Evolutionary conservation across 2,329 filamentous ascomycete species (phyloP).

Genomic region (Colletotrichum coccodes): DNA sequence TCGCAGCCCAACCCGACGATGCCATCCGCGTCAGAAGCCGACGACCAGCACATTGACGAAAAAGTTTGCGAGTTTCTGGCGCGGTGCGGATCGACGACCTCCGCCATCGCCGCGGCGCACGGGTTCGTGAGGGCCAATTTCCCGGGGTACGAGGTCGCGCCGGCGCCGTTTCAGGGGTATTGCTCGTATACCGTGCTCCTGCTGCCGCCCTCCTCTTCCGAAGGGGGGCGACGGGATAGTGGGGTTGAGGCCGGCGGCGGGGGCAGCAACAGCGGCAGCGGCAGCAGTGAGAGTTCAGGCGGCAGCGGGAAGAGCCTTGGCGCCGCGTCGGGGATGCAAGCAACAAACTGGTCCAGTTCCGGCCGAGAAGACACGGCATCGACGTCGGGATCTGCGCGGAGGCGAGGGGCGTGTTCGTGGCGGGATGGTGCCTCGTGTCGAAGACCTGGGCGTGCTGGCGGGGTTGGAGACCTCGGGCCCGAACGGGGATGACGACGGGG

Average conservation of each 20-base stretch:
- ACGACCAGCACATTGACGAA: background rate
- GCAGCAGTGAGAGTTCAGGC: background rate
- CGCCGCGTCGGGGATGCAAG: background rate
- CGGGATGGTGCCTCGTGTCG: slow-evolving; percentile 52
- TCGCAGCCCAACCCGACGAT: background rate
- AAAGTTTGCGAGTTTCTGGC: slow-evolving; percentile 18
- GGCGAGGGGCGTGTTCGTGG: slow-evolving; percentile 50
- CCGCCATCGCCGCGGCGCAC: slow-evolving; percentile 30
- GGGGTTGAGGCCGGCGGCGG: background rate
- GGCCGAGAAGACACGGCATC: slow-evolving; percentile 53
- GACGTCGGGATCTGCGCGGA: slow-evolving; percentile 48
- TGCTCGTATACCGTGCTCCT: slow-evolving; percentile 62
- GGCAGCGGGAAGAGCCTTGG: background rate
- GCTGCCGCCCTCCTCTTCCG: slow-evolving; percentile 38
- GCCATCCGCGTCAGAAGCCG: background rate
- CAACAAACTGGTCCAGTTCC: slow-evolving; percentile 57
- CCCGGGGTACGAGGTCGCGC: slow-evolving; percentile 40
- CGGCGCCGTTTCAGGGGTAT: slow-evolving; percentile 56
- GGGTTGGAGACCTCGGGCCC: slow-evolving; percentile 11
- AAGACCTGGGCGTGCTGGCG: slow-evolving; percentile 47
- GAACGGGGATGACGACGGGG: background rate
- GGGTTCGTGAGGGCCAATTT: slow-evolving; percentile 45
- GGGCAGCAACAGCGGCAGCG: background rate
- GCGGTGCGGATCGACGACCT: background rate
- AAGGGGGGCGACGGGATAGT: slow-evolving; percentile 1